Conservation (phyloP, 768 basidiomycete genomes). For the Russula virescens region DNA sequence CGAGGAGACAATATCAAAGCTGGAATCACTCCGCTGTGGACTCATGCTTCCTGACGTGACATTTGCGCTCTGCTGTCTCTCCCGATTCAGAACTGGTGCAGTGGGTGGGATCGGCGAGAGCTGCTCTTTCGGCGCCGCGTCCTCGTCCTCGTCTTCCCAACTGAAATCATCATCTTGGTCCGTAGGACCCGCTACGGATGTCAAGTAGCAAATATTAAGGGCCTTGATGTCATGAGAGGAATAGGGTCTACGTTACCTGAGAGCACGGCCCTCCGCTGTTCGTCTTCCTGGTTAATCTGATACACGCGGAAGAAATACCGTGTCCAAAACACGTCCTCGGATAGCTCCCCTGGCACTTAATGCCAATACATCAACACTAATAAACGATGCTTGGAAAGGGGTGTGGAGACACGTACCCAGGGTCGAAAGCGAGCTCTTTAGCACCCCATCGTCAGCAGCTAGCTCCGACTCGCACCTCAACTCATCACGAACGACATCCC, state of each 20-base stretch:
- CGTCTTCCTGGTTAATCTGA: constrained; percentile 76
- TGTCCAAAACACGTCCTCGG: constrained; percentile 70
- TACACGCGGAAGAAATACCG: constrained; percentile 86
- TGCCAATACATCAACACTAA: background rate
- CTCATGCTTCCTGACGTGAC: constrained; percentile 27
- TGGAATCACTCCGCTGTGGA: constrained; percentile 33
- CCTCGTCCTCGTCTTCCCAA: constrained; percentile 94
- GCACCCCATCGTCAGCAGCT: constrained; percentile 42
- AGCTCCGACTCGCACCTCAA: constrained; percentile 43
- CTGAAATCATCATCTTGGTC: constrained; percentile 84
- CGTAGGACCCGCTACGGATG: constrained; percentile 39
- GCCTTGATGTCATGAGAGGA: background rate
- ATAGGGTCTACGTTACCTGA: constrained; percentile 45
- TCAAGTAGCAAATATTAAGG: background rate
- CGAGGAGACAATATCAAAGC: constrained; percentile 35
- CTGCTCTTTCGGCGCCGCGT: constrained; percentile 28
- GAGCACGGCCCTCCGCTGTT: constrained; percentile 69
- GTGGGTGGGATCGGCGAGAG: background rate
- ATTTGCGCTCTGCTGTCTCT: constrained; percentile 7
- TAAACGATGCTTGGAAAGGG: constrained; percentile 2
- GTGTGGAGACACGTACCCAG: constrained; percentile 50
- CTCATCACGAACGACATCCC: constrained; percentile 52
- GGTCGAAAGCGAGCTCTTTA: constrained; percentile 48
- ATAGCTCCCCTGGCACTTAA: constrained; percentile 64
- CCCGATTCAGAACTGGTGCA: background rate